phyloP scores from a whole-genome alignment of 2,329 filamentous ascomycete species.

The Arachnomyces sp. region DNA sequence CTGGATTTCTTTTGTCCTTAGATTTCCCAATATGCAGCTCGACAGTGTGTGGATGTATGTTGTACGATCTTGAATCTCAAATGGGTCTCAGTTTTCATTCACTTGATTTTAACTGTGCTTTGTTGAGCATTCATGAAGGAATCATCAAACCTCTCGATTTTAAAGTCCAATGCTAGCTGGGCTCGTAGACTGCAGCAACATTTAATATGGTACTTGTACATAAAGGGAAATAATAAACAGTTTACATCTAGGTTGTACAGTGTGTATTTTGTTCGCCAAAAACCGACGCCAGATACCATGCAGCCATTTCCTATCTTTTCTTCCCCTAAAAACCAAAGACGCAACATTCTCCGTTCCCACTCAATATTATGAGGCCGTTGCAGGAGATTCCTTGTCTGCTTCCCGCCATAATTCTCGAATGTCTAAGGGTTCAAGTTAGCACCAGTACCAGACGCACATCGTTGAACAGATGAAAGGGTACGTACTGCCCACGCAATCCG shows the following conservation, averaged over 20 bases:
- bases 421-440: conserved; percentile 19
- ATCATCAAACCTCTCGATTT: no score
- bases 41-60: no score
- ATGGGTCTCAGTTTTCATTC: no score
- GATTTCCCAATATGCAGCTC: no score
- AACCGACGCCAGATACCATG: conserved; percentile 32
- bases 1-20: no score
- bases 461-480: conserved; percentile 10
- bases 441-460: not conserved
- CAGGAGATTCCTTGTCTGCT: conserved; percentile 19
- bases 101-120: no score
- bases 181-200: no score
- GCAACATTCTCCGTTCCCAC: conserved; percentile 13
- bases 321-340: conserved; percentile 15
- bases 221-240: conserved; percentile 8
- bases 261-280: conserved; percentile 16
- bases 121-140: no score
- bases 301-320: conserved; percentile 21
- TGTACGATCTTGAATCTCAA: no score
- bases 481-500: conserved; percentile 76
- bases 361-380: conserved; percentile 9
- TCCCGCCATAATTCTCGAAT: conserved; percentile 41
- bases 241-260: conserved; percentile 1
- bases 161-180: no score
- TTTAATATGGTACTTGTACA: conserved; percentile 3